A percentile compares a stretch with the other conserved stretches of the same genome.
These are phyloP conservation scores for Mucor sp. DNA, from an alignment of 371 early-diverging fungal species.

Conservation along the genomic window DNA sequence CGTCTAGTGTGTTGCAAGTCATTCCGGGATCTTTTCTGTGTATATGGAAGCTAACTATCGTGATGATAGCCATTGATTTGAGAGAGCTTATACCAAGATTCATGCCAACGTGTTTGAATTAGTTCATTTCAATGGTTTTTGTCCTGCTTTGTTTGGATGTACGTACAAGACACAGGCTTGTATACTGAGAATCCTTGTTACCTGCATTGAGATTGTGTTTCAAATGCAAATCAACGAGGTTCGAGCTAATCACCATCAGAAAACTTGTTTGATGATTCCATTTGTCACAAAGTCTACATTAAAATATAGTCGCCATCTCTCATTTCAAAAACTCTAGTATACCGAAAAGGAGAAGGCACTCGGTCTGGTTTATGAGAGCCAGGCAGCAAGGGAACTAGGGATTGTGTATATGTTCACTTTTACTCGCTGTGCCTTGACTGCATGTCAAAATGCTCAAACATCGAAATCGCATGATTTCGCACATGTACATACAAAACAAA, in stretches of 20 bases:
- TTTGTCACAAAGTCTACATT: neutral
- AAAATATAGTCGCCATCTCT: neutral
- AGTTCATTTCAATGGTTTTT: neutral
- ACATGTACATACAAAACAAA: neutral
- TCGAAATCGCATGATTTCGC: neutral
- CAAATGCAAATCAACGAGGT: neutral
- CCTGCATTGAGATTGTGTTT: neutral
- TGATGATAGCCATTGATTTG: neutral
- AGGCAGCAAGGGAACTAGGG: neutral
- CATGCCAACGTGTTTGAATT: neutral
- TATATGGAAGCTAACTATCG: neutral
- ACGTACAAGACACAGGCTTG: neutral
- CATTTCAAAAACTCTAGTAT: neutral
- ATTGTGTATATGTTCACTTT: no score
- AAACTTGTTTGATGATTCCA: no score
- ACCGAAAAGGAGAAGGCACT: neutral
- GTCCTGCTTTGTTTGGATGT: neutral
- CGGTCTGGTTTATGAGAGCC: neutral
- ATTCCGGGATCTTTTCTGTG: neutral
- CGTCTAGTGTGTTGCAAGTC: neutral
- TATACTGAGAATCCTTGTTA: neutral
- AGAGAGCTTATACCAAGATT: neutral
- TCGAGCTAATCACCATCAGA: neutral
- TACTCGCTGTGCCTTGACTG: neutral
- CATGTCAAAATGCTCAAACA: neutral